Conservation (phyloP, 306 rosid species). For the Trifolium repens region DNA sequence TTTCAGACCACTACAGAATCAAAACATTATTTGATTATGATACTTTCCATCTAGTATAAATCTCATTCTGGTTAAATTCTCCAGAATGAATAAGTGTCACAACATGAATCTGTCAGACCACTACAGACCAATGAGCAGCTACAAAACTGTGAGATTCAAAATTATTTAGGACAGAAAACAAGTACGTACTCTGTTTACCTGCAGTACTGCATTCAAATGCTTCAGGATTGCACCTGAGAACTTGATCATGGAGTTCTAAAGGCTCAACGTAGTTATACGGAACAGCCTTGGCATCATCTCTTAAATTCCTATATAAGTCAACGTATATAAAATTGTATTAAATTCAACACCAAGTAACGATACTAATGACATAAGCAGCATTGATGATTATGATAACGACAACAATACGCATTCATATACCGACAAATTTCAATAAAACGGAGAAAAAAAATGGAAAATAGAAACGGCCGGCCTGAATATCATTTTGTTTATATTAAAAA, state of each 20-base stretch:
- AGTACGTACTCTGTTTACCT: conserved; percentile 84
- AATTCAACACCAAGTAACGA: conserved; percentile 15
- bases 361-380: conserved; percentile 22
- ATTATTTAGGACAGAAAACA: conserved; percentile 43
- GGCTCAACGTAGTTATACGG: conserved; percentile 55
- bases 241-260: conserved; percentile 75
- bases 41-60: conserved; percentile 8
- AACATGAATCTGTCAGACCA: conserved; percentile 16
- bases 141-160: conserved; percentile 34
- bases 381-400: background rate
- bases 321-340: conserved; percentile 26
- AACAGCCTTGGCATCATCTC: conserved; percentile 64
- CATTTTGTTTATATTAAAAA: conserved; percentile 3
- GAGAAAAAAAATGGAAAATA: background rate
- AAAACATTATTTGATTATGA: conserved; percentile 22
- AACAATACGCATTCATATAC: background rate
- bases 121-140: conserved; percentile 26
- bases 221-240: conserved; percentile 74
- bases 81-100: conserved; percentile 20
- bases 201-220: conserved; percentile 71
- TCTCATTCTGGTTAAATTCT: conserved; percentile 30
- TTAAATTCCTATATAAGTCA: conserved; percentile 68
- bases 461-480: background rate
- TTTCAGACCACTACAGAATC: conserved; percentile 13
- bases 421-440: conserved; percentile 20